Conservation (phyloP, 2,329 filamentous ascomycete species). For the Dissoconium aciculare region DNA sequence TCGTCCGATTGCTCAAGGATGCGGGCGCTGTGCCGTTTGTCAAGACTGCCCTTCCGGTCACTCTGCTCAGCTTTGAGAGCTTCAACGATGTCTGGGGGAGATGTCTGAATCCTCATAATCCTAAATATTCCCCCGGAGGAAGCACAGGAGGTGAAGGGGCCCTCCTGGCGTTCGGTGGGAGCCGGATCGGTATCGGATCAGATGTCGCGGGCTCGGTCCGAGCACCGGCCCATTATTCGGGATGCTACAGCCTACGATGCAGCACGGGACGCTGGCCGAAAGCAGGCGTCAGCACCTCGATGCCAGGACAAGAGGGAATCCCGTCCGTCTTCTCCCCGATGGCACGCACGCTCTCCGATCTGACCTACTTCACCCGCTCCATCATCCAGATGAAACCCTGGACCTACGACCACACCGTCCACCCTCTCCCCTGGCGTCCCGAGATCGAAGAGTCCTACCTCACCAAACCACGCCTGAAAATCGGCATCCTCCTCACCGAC, state of each 20-base stretch:
- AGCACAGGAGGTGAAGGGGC: slow-evolving; percentile 77
- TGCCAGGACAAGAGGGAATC: slow-evolving; percentile 84
- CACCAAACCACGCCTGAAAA: slow-evolving; percentile 46
- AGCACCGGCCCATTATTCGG: slow-evolving; percentile 75
- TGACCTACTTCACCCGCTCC: slow-evolving; percentile 68
- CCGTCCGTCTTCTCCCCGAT: slow-evolving; percentile 84
- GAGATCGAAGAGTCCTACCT: slow-evolving; percentile 47
- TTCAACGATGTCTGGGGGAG: slow-evolving; percentile 69
- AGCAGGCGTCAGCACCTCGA: slow-evolving; percentile 66
- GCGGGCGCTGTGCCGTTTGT: slow-evolving; percentile 79
- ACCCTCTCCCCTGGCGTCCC: slow-evolving; percentile 66
- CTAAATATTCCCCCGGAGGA: slow-evolving; percentile 73
- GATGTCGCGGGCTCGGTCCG: slow-evolving; percentile 85
- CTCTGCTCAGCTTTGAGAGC: slow-evolving; percentile 73
- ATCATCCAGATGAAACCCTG: slow-evolving; percentile 73
- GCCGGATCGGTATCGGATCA: slow-evolving; percentile 76
- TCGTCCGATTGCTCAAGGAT: slow-evolving; percentile 66
- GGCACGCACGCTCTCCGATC: slow-evolving; percentile 68
- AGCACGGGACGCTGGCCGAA: slow-evolving; percentile 87
- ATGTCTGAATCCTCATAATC: slow-evolving; percentile 67
- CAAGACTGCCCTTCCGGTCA: slow-evolving; percentile 82
- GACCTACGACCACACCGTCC: slow-evolving; percentile 75
- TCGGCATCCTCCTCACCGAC: slow-evolving; percentile 60
- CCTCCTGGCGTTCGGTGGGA: slow-evolving; percentile 63
- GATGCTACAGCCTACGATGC: slow-evolving; percentile 75